Conservation (phyloP, 139 green algal genomes). For the Protoeuglena noctilucae region DNA sequence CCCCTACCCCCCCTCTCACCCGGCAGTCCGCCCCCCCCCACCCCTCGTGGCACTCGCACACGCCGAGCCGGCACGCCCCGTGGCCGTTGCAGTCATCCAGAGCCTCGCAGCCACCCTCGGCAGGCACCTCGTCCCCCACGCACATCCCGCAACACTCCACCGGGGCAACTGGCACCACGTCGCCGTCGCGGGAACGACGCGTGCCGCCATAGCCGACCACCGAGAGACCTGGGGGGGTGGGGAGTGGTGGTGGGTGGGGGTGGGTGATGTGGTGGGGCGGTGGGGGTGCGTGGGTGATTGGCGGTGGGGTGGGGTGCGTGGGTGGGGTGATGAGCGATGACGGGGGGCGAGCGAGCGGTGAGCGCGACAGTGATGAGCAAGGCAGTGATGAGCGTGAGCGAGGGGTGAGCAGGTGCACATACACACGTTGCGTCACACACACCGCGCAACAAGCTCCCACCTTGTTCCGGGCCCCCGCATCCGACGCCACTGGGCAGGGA, state of each 20-base stretch:
- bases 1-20: not conserved
- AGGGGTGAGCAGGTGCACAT: too few species aligned
- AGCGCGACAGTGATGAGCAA: too few species aligned
- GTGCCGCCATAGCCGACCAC: not conserved
- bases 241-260: not conserved
- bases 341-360: too few species aligned
- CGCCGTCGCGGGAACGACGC: not conserved
- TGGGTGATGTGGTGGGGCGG: not conserved
- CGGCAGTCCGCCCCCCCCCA: constrained; percentile 32
- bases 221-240: not conserved
- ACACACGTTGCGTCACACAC: too few species aligned
- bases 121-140: constrained; percentile 21
- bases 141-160: constrained; percentile 51
- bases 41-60: constrained; percentile 44
- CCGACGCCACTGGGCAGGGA: too few species aligned
- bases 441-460: too few species aligned
- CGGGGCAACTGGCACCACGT: constrained; percentile 36
- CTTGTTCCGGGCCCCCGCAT: too few species aligned
- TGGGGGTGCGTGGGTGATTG: too few species aligned
- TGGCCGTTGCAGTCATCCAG: constrained; percentile 33
- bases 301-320: too few species aligned
- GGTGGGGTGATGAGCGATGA: too few species aligned
- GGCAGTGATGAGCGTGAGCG: too few species aligned
- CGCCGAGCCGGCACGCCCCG: constrained; percentile 34
- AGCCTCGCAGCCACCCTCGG: constrained; percentile 29